Evolutionary conservation across 2,329 filamentous ascomycete species (phyloP), one percentile per base, ranked within the genome.

Genomic region (Pseudogymnoascus sp.): DNA sequence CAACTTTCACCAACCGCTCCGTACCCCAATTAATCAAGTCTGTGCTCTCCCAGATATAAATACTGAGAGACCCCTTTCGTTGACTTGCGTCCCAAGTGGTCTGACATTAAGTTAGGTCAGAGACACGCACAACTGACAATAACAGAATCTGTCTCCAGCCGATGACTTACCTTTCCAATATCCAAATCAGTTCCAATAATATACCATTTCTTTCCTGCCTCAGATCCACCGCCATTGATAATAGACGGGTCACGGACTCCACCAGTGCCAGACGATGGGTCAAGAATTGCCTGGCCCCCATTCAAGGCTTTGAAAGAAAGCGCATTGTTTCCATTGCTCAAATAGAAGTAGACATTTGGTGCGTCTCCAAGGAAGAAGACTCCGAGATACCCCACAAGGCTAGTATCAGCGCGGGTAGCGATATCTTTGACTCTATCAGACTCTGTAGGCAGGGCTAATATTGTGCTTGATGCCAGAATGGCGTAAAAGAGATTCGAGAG

Each of bases 21-120:
- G 71, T 71, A 9, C 66, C 73, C 77, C 79, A 83, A 63, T 76
- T 79, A 5, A 80, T 68, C 3, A 83, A 69, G 60, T 83, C 78
- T 0, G 74, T 78, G 64, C 74, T 79, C 66, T 83, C 79, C 80
- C 81, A 84, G 9, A 83, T 75, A 58, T 81, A 80, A 61, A 84
- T 82, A 4, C 77, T 75, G 26, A 75, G 74, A 0, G 77, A 80
- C 0, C 81, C 81, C 1, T 74, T 79, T 24, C 80, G 74, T 65
- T 82, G 77, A 0, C 80, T 72, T 2, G 77, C 77, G 63, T 81
- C 77, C 80, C 81, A 83, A 8, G 68, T 79, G 5, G 78, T 82
- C 76, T 80, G 68, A 2, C 50, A 5, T 64, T 37, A 54, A 31
- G 26, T 31, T 24, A 15, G 29, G 17, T 40, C 61, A 35, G 15